These are phyloP conservation scores for Papilionanthe hybrid DNA, from an alignment of 116 monocot genomes.

Conservation along the genomic window DNA sequence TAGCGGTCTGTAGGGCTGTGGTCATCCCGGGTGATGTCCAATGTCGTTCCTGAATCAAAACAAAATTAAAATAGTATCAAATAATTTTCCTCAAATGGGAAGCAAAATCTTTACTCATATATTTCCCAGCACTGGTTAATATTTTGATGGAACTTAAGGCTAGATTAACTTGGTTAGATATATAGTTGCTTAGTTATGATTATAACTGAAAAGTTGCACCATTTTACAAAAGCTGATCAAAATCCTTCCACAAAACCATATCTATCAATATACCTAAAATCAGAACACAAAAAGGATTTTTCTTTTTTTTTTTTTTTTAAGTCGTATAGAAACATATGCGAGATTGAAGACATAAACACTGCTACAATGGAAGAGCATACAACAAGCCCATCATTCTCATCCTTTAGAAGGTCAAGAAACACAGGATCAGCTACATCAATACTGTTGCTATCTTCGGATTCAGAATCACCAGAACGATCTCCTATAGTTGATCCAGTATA, in stretches of 20 bases:
- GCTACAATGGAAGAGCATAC: constrained; percentile 35
- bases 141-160: not conserved
- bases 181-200: not conserved
- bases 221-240: not conserved
- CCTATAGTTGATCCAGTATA: constrained; percentile 91
- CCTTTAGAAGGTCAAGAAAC: constrained; percentile 96
- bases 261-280: constrained; percentile 1
- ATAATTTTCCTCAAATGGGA: not conserved
- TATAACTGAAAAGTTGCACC: not conserved
- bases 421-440: constrained; percentile 78
- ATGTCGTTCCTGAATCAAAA: constrained; percentile 62
- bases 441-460: constrained; percentile 64
- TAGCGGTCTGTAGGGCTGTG: constrained; percentile 61
- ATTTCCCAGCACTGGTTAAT: not conserved
- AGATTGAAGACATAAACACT: constrained; percentile 1
- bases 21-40: constrained; percentile 71
- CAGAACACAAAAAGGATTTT: not conserved
- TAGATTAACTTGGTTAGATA: not conserved
- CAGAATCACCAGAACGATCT: constrained; percentile 66
- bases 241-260: not conserved
- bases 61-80: constrained; percentile 4
- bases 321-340: not conserved
- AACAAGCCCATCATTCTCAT: constrained; percentile 96
- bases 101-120: not conserved
- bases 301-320: not conserved